Evolutionary conservation across 805 yeast species (phyloP).

Genomic region (Starmera dryadoides): DNA sequence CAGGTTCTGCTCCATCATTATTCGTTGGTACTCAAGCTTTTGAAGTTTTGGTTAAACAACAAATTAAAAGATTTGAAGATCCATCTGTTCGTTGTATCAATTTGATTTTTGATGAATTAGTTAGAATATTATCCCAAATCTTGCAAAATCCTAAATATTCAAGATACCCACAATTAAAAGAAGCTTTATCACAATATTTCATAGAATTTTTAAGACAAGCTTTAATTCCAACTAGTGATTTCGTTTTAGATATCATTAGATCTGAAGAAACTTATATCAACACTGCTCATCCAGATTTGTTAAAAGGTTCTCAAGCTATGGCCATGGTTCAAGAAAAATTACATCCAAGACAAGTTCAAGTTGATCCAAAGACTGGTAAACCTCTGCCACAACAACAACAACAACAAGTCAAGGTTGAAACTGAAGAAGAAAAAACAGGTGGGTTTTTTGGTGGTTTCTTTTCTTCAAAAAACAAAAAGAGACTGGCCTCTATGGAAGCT

Average conservation of each 20-base stretch:
- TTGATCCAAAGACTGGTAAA: slow-evolving; percentile 88
- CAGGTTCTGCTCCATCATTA: slow-evolving; percentile 93
- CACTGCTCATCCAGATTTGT: slow-evolving; percentile 95
- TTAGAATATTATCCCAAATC: slow-evolving; percentile 81
- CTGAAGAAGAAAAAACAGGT: slow-evolving; percentile 38
- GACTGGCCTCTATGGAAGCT: slow-evolving; percentile 92
- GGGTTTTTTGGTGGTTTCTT: slow-evolving; percentile 97
- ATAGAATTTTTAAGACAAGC: slow-evolving; percentile 75
- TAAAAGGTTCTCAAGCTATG: slow-evolving; percentile 94
- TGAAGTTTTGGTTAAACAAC: slow-evolving; percentile 92
- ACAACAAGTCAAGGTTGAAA: slow-evolving; percentile 18
- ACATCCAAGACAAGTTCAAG: slow-evolving; percentile 63
- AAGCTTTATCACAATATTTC: slow-evolving; percentile 73
- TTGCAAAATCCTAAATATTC: slow-evolving; percentile 73
- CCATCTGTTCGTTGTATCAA: slow-evolving; percentile 85
- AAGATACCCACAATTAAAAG: slow-evolving; percentile 88
- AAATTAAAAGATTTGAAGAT: slow-evolving; percentile 89
- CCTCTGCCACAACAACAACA: slow-evolving; percentile 40
- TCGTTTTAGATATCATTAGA: slow-evolving; percentile 74
- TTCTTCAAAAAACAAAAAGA: slow-evolving; percentile 85
- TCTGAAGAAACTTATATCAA: slow-evolving; percentile 93
- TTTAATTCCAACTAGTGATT: slow-evolving; percentile 75
- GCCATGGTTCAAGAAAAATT: slow-evolving; percentile 81
- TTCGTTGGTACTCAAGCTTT: slow-evolving; percentile 97
- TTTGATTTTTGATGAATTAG: slow-evolving; percentile 89